Evolutionary conservation across 805 yeast genomes (phyloP).

Genomic region (Suhomyces pyralidae): DNA sequence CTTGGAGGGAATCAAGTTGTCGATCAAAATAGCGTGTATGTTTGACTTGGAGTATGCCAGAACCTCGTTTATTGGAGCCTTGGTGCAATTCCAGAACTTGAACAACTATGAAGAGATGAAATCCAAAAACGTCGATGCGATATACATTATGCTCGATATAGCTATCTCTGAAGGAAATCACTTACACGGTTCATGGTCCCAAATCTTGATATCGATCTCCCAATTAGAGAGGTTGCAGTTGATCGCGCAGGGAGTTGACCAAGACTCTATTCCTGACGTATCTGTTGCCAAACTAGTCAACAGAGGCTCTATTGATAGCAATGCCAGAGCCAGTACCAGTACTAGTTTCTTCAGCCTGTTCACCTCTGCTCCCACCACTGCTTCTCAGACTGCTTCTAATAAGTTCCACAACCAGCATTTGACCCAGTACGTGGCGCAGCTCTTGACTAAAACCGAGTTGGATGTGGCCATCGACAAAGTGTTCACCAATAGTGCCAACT

Average conservation of each 20-base stretch:
- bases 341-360: slow-evolving; percentile 56
- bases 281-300: slow-evolving; percentile 68
- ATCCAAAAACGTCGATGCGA: slow-evolving; percentile 77
- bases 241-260: slow-evolving; percentile 82
- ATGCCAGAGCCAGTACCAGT: slow-evolving; percentile 26
- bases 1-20: slow-evolving; percentile 79
- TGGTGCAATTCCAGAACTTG: slow-evolving; percentile 81
- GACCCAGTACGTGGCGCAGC: slow-evolving; percentile 53
- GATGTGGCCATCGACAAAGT: slow-evolving; percentile 83
- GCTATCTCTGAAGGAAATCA: slow-evolving; percentile 79
- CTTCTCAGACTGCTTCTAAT: slow-evolving; percentile 64
- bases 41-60: slow-evolving; percentile 83
- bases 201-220: slow-evolving; percentile 74
- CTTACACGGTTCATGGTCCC: slow-evolving; percentile 76
- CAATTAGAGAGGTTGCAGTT: slow-evolving; percentile 89
- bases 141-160: slow-evolving; percentile 66
- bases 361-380: slow-evolving; percentile 43
- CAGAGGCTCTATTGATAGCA: slow-evolving; percentile 45
- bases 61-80: slow-evolving; percentile 83
- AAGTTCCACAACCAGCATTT: slow-evolving; percentile 72
- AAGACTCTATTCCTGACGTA: slow-evolving; percentile 82
- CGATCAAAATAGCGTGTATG: slow-evolving; percentile 79
- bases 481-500: slow-evolving; percentile 74
- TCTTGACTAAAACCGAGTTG: slow-evolving; percentile 62
- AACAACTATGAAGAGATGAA: slow-evolving; percentile 76